Evolutionary conservation across 306 rosid genomes (phyloP), one percentile per base, ranked within the genome.

Genomic region (Urtica urens): DNA sequence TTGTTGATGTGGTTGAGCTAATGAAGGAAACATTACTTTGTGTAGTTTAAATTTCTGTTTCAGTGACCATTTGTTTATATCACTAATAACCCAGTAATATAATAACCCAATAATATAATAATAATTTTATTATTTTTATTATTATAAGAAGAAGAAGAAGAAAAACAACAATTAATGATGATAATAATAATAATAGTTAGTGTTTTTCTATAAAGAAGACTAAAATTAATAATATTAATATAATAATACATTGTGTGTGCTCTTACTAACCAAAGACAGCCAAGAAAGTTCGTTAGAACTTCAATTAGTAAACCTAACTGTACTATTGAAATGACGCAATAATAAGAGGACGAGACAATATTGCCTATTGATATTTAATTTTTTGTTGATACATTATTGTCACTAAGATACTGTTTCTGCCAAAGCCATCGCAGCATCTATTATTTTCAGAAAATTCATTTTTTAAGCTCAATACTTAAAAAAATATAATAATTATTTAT

Each of bases 231-330:
- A n/a, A n/a, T n/a, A n/a, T n/a, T n/a, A n/a, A n/a, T n/a, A n/a
- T n/a, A n/a, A n/a, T n/a, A n/a, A n/a, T n/a, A n/a, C n/a, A n/a
- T n/a, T n/a, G n/a, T n/a, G n/a, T n/a, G n/a, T n/a, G n/a, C n/a
- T n/a, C n/a, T n/a, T 27, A 42, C 15, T 44, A 11, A 38, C 33
- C 26, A 7, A 16, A 13, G 44, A 22, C 42, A 24, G 29, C 18
- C 23, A 54, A 23, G 31, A 20, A 37, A 28, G 49, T 61, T 60
- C n/a, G 68, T 68, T 68, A 37, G 21, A 16, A 51, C 40, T 55
- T 61, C 60, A 61, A 60, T 61, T 29, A 49, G 55, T 23, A 22
- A 26, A 61, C 68, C 60, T 61, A 68, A 55, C 3, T 35, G n/a
- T 59, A 17, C 25, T 52, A 9, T 31, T 28, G 25, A n/a, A n/a